Base-by-base conservation (phyloP, 164 flowering plant species). In the Malania oleifera region DNA sequence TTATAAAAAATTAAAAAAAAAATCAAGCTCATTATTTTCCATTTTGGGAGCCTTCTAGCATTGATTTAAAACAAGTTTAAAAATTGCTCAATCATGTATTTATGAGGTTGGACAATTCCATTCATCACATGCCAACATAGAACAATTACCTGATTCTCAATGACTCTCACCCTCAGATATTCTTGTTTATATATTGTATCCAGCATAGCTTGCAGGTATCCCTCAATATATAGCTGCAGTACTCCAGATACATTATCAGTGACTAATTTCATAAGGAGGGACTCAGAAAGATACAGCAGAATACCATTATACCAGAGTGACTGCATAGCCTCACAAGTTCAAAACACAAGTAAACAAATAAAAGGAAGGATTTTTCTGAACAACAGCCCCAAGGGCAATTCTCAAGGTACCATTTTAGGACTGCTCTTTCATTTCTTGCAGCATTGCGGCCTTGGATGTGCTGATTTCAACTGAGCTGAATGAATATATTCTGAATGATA, bases 171-270 rank as follows among this genome's bases (percentile, higher is more conserved):
- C 71, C 90, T 73, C 22, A 93, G 87, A 73, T 89, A 92, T 67
- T 85, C 98, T 69, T 89, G 98, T 68, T 82, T 85, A 72, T 87
- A 93, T 48, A 82, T 63, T 23, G 86, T 67, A 65, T 93, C 98
- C 80, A 93, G 63, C 96, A 89, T 83, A 52, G 98, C 98, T 74
- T 89, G 98, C 60, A 93, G 71, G 70, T 89, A 93, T 15, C 98
- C 98, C 76, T 93, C 98, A 20, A 93, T 77, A 67, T 89, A 93
- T 52, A 87, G 64, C 98, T 93, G 96, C 81, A 81, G 13, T 29
- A 23, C 34, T 51, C 58, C 54, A 67, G 62, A n/a, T 20, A 29
- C 31, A 59, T 20, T 25, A 48, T 48, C 37, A 26, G 54, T 20
- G 27, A 11, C 27, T 23, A 25, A 28, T 40, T 17, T 56, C 47